Evolutionary conservation across 345 rosid genomes (phyloP), one percentile per base, ranked within the genome.

Genomic region (Euphorbia peplus): DNA sequence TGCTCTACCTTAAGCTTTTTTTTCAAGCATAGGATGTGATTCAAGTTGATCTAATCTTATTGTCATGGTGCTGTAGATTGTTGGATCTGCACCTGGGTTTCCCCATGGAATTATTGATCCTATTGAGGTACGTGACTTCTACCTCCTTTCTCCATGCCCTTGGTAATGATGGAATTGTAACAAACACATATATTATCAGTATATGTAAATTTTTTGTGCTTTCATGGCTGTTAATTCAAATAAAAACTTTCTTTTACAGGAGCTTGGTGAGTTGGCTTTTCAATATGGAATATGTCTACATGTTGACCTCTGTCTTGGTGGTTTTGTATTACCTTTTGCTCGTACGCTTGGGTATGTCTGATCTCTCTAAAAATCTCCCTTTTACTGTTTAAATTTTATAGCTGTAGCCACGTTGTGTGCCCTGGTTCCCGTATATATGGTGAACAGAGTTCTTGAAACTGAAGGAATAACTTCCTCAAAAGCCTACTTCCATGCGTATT

Each of bases 221-320:
- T 60, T 42, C 22, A 25, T 59, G n/a, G 66, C 44, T 64, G 69
- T 24, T 59, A 3, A 15, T 57, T 66, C 46, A 63, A 46, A 37
- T 63, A 11, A 22, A 56, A 60, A 47, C 2, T 71, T 67, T 50
- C 47, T 73, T 21, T 68, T 80, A 74, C 71, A 91, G 99, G 99
- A 90, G 81, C 98, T 91, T 50, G 99, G 98, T 64, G 81, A 84
- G 56, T 83, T 95, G 78, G 98, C 97, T 73, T 80, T 73, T 70
- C 78, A 82, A 74, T 76, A 72, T 80, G 93, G 90, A 64, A 83
- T 88, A 76, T 95, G 98, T 85, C 75, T 95, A 69, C 99, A 95
- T 78, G 92, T 95, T 42, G 99, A 95, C 85, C 96, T 91, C 48
- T 95, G 99, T 83, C 99, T 95, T 73, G 99, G 99, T 69, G 99